Evolutionary conservation across 345 rosid species (phyloP), one percentile per base, ranked within the genome.

Genomic region (Pugionium dolabratum): DNA sequence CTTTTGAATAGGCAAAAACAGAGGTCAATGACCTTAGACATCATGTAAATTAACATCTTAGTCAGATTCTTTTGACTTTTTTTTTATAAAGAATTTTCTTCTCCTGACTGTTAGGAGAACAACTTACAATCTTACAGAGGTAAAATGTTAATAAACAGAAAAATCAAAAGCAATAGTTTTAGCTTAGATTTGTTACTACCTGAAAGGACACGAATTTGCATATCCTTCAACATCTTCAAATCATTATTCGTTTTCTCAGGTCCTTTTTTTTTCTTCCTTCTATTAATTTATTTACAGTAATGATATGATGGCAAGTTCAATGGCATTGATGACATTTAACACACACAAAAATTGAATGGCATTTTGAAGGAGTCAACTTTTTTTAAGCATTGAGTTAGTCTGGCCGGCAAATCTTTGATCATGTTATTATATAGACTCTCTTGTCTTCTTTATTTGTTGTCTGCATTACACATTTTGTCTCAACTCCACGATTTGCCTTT

Each of bases 351-450:
- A 41, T 54, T 62, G 47, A 70, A 45, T 37, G 7, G 7, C 7
- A 4, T 6, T 5, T 58, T 58, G 76, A 72, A 72, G 4, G 35
- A 35, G 55, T 59, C 76, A 66, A 49, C 45, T 63, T 54, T 53
- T 8, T 54, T 53, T 56, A 54, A 9, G 33, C 50, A 47, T 66
- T 34, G 50, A 35, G 56, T 72, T 48, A 26, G 45, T 59, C 1
- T 46, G 72, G 72, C 77, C 77, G 68, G 77, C 72, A 73, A 53
- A 66, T 45, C 67, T 59, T 66, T 66, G 68, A 53, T 26, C 45
- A 26, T 6, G 63, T 52, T 46, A 43, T 66, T 60, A 52, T 46
- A 73, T 53, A 73, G 50, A 66, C 57, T 64, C 4, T 43, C 4
- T 66, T 59, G 56, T 73, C 55, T 59, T 73, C 44, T 59, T 59